A percentile compares a stretch with the other conserved stretches of the same genome.
These are phyloP conservation scores for Filobasidium floriforme DNA, from an alignment of 768 basidiomycete genomes.

Conservation along the genomic window DNA sequence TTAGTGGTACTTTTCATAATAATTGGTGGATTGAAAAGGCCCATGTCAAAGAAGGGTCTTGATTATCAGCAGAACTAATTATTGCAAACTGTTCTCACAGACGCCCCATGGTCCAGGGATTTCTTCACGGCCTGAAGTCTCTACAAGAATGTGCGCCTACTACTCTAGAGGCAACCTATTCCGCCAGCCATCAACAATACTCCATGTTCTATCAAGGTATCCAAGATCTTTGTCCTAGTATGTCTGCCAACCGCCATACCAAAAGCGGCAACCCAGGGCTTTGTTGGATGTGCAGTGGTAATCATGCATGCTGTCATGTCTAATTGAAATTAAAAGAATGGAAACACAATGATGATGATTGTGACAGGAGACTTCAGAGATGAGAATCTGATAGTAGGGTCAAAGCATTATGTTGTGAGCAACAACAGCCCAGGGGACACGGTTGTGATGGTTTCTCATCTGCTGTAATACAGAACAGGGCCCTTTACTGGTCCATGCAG, in stretches of 20 bases:
- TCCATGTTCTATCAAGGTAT: too few relatives aligned
- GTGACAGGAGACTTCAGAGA: not conserved
- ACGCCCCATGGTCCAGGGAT: not conserved
- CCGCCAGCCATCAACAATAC: too few relatives aligned
- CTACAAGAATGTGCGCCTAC: too few relatives aligned
- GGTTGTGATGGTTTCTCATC: not conserved
- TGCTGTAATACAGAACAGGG: not conserved
- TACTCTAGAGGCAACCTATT: too few relatives aligned
- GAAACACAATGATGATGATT: not conserved
- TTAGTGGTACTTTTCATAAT: not conserved
- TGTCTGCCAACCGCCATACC: not conserved
- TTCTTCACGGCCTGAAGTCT: too few relatives aligned
- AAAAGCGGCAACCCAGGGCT: not conserved
- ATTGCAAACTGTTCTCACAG: not conserved
- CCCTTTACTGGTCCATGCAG: not conserved
- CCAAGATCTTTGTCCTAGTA: too few relatives aligned
- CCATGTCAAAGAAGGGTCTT: too few relatives aligned
- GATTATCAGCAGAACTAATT: not conserved
- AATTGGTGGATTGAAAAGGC: not conserved
- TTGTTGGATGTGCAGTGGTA: not conserved
- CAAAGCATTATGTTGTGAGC: not conserved
- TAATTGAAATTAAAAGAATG: not conserved
- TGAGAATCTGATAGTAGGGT: not conserved
- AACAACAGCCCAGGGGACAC: not conserved
- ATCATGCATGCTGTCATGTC: not conserved